Conservation (phyloP, 1,284 basidiomycete genomes). For the Singerocomus rubriflavus region DNA sequence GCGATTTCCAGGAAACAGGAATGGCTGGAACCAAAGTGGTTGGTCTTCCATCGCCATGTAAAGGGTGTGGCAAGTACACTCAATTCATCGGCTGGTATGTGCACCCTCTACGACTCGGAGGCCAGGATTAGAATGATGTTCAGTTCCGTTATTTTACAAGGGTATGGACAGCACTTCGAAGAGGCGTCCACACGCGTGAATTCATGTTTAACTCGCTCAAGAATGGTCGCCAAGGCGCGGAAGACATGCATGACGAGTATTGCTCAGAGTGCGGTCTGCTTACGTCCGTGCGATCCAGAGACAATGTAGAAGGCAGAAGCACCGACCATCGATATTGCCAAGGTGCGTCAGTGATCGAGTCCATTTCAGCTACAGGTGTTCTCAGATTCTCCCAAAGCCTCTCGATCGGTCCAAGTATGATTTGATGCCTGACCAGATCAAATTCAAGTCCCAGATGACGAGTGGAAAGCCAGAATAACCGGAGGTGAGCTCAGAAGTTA, state of each 20-base stretch:
- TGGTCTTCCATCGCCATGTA: constrained; percentile 10
- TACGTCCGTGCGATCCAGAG: constrained; percentile 13
- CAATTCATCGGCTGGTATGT: constrained; percentile 19
- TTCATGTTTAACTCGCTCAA: constrained; percentile 23
- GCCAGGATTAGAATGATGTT: not conserved
- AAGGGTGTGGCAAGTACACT: constrained; percentile 19
- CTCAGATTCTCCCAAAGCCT: not conserved
- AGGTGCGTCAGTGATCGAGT: not conserved
- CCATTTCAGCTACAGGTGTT: not conserved
- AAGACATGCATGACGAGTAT: constrained; percentile 23
- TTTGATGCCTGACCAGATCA: constrained; percentile 10
- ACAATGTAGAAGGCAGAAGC: constrained; percentile 16
- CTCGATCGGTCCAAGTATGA: constrained; percentile 20
- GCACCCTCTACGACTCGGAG: too few species aligned
- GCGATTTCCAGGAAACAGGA: constrained; percentile 17
- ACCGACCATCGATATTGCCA: constrained; percentile 14
- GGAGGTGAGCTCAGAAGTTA: constrained; percentile 1
- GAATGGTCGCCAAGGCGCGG: constrained; percentile 16
- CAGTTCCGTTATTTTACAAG: not conserved
- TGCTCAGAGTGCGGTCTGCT: constrained; percentile 21
- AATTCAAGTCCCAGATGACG: constrained; percentile 1
- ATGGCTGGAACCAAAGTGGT: constrained; percentile 17
- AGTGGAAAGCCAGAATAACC: not conserved
- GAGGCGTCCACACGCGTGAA: constrained; percentile 19
- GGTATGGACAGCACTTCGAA: constrained; percentile 22